A percentile compares a stretch with the other conserved stretches of the same genome.
Evolutionary conservation across 257 asterid genomes (phyloP).

Genomic region (Petunia axillaris): DNA sequence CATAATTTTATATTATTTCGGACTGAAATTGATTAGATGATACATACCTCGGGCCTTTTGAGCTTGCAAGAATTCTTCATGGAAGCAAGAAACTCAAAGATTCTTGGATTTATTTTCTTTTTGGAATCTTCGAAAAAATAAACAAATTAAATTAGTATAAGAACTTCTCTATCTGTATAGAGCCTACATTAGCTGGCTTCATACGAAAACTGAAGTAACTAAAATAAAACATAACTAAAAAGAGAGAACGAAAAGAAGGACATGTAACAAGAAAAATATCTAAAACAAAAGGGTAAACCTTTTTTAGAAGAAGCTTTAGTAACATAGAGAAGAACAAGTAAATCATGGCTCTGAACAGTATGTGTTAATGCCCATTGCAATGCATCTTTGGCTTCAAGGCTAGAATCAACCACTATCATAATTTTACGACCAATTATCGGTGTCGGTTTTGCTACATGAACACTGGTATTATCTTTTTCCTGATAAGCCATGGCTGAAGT

Average conservation of each 20-base stretch:
- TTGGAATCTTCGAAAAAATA: constrained; percentile 26
- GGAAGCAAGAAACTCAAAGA: constrained; percentile 55
- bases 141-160: not conserved
- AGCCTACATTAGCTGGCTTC: not conserved
- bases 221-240: not conserved
- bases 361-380: constrained; percentile 83
- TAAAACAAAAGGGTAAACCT: constrained; percentile 39
- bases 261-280: not conserved
- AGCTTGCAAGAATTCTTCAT: constrained; percentile 63
- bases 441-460: constrained; percentile 26
- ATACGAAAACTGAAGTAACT: not conserved
- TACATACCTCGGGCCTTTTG: constrained; percentile 74
- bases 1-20: not conserved
- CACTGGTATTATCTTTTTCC: constrained; percentile 16
- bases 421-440: constrained; percentile 59
- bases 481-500: constrained; percentile 21
- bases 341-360: constrained; percentile 66
- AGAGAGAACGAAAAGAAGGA: too few species aligned
- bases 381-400: constrained; percentile 64
- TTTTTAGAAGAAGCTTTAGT: constrained; percentile 47
- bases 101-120: constrained; percentile 44
- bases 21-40: not conserved
- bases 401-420: constrained; percentile 74
- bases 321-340: constrained; percentile 59
- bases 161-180: not conserved